Evolutionary conservation across 2,329 filamentous ascomycete genomes (phyloP), one percentile per base, ranked within the genome.

Genomic region (Zymoseptoria pseudotritici): DNA sequence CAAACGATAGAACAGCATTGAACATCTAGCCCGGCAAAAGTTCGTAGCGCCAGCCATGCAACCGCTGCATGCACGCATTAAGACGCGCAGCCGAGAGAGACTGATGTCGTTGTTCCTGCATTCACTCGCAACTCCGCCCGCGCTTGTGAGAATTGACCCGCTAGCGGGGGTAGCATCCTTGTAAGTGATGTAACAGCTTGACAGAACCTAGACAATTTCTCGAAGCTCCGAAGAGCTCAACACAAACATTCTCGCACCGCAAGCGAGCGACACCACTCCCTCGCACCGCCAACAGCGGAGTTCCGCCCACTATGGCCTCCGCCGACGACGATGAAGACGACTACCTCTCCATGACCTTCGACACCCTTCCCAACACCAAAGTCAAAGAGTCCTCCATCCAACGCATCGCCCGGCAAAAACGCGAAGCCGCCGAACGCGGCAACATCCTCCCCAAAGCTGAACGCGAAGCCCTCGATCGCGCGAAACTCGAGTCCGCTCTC

Each of bases 341-440:
- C 75, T 97, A 99, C 80, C 95, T 99, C 89, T 91, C 87, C 68
- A 97, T 99, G 93, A 82, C 86, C 13, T 92, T 99, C 72, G 81
- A 84, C 19, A 89, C 96, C 58, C 81, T 84, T 56, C 17, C 71
- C 73, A 26, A 70, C 75, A 7, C 70, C 71, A 58, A 82, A 81
- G 64, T 24, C 22, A 24, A 24, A 24, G 86, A 89, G 72, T 86
- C 85, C 10, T 84, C 85, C 21, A 78, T 86, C 1, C 84, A 89
- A 69, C 80, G 81, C 58, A 79, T 80, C 56, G 78, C 76, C 60
- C 82, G 79, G 57, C 78, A 79, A 71, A 82, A 76, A 69, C 80
- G 73, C 72, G 83, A 77, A 74, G 77, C 87, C 58, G 88, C 89
- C 74, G 83, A 83, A 20, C 81, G 82, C 61, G 79, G 85, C 62